Base-by-base conservation (phyloP, 208 protist species). In the Wallacemonas sp. region DNA sequence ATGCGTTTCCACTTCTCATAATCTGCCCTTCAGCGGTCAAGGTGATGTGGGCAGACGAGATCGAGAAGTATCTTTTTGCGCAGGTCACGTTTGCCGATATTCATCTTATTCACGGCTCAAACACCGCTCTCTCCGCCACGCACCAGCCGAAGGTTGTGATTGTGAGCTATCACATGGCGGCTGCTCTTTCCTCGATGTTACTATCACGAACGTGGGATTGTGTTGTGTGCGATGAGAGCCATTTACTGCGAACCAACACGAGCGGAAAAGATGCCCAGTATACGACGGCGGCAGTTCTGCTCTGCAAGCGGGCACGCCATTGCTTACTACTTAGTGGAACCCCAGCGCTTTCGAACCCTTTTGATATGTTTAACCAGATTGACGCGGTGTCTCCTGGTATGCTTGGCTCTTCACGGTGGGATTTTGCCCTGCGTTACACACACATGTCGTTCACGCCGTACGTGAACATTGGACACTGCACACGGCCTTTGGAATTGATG, bases 101-200 rank as follows among this genome's bases (percentile, higher is more conserved):
- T 54, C 76, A 83, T 54, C 42, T 90, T 21, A 86, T 95, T 46
- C 75, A 75, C 54, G 82, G 81, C 44, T 74, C 85, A 8, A 92
- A 83, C 66, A 77, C 82, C 45, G 76, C 81, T 11, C 62, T 90
- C 4, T 59, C 68, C 21, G 21, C 21, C 14, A 59, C 51, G 11
- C 49, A 62, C 34, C 36, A 61, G 21, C 85, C 89, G 2, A 88
- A 89, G 36, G 72, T 95, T 19, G 89, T 95, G 15, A 47, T 95
- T 0, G 76, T 73, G 22, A 95, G 89, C 70, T 95, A 84, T 62
- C 89, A 95, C 70, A 95, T 95, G 89, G 77, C 74, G 21, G 73
- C 77, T 0, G 72, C 78, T 15, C 67, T 95, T 46, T 63, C 70
- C 26, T 47, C 46, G 5, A 68, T 82, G 46, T 61, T 95, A 15